These are phyloP conservation scores for Globisporangium mamillatum DNA, from an alignment of 352 stramenopile genomes.

Conservation along the genomic window DNA sequence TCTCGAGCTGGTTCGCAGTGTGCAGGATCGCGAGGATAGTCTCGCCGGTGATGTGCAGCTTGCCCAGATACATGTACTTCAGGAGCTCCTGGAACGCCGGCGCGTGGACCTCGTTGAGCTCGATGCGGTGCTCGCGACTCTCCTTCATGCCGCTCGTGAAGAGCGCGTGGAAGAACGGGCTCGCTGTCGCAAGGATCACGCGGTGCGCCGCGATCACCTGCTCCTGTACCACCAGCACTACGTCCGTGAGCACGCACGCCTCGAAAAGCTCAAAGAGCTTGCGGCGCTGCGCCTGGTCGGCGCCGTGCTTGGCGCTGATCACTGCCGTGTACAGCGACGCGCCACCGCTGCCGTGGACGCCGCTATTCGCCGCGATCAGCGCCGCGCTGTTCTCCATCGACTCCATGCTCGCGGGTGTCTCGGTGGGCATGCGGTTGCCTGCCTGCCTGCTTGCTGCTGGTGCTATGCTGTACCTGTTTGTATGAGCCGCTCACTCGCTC, in stretches of 20 bases:
- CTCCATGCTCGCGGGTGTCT: conserved; percentile 18
- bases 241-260: conserved; percentile 52
- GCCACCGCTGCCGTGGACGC: neutral
- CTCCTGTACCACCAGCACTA: conserved; percentile 55
- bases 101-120: conserved; percentile 50
- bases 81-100: conserved; percentile 49
- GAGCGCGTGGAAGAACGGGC: conserved; percentile 70
- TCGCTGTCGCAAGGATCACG: conserved; percentile 56
- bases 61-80: conserved; percentile 67
- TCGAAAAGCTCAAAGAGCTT: conserved; percentile 49
- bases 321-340: conserved; percentile 13
- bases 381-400: conserved; percentile 27
- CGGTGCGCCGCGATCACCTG: conserved; percentile 49
- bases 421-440: neutral
- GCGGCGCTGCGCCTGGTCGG: conserved; percentile 35
- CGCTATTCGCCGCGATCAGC: neutral
- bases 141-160: conserved; percentile 80
- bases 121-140: conserved; percentile 33
- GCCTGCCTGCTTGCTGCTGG: neutral
- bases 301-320: conserved; percentile 13
- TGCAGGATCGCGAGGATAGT: conserved; percentile 63
- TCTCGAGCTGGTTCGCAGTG: conserved; percentile 69
- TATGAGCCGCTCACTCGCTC: neutral
- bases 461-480: no score
- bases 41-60: conserved; percentile 49